Base-by-base conservation (phyloP, 176 grass and related monocot species). In the Phyllostachys edulis region DNA sequence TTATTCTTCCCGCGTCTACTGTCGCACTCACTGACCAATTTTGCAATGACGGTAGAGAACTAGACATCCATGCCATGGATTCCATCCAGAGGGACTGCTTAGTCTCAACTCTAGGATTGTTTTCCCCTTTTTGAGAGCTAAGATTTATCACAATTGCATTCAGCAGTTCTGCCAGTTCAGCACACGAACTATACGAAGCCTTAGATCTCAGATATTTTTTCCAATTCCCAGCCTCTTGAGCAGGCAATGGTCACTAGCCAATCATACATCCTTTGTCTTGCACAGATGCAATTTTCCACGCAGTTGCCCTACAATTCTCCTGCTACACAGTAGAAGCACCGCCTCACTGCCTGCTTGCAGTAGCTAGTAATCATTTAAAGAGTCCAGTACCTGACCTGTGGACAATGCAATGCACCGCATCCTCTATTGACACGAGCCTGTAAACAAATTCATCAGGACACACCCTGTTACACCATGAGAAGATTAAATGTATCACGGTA, bases 201-300 rank as follows among this genome's bases (percentile, higher is more conserved):
- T 79, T 16, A 3, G 5, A 66, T 5, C 23, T 4, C 42, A 14
- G 80, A 88, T 84, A 74, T 84, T 89, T 84, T 88, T 84, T 46
- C 6, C 38, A n/a, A n/a, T 10, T 55, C 0, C 8, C 9, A n/a
- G 3, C 73, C 64, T 42, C 29, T 70, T 3, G 72, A 74, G 29
- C 46, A 40, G 0, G 80, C 65, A 71, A 71, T 63, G 72, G 26
- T 72, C 74, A 73, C 14, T 57, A 38, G 14, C 26, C 60, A 18
- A 75, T 50, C 29, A 32, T 11, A 47, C 20, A 61, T 50, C 63
- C 18, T 20, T 50, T 69, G 41, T 69, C 85, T 56, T 27, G 68
- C 18, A 42, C 64, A 21, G 6, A 34, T 75, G 76, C 32, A 84
- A 49, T 7, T 73, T 84, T 84, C 37, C 57, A 73, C 20, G 20